A percentile compares a stretch with the other conserved stretches of the same genome.
phyloP scores from a whole-genome alignment of 2,329 filamentous ascomycete genomes.

The Fusarium sp. region DNA sequence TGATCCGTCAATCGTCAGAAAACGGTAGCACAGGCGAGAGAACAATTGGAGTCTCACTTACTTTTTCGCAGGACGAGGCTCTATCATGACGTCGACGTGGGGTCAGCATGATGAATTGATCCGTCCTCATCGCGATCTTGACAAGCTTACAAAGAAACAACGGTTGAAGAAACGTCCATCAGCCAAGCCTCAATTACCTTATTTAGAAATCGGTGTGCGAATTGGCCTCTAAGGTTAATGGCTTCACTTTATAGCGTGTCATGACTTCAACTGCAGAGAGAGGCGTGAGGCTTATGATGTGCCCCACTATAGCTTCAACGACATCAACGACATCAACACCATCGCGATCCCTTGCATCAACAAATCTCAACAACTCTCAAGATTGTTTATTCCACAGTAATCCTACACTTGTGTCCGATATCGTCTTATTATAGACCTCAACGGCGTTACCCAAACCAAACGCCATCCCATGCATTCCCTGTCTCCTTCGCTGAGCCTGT shows the following conservation, averaged over 20 bases:
- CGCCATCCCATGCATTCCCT: slow-evolving; percentile 25
- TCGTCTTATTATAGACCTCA: slow-evolving; percentile 3
- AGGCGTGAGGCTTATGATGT: slow-evolving; percentile 16
- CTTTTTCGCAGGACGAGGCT: slow-evolving; percentile 11
- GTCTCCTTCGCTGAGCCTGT: neutral
- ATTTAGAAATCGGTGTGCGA: neutral
- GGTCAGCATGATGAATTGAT: slow-evolving; percentile 39
- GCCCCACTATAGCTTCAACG: slow-evolving; percentile 9
- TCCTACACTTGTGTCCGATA: slow-evolving; percentile 32
- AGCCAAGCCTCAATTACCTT: neutral
- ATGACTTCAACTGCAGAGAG: slow-evolving; percentile 10
- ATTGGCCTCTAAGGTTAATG: neutral
- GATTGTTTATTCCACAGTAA: slow-evolving; percentile 24
- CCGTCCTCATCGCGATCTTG: slow-evolving; percentile 24
- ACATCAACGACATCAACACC: slow-evolving; percentile 14
- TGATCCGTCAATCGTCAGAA: slow-evolving; percentile 19
- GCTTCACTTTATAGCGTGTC: neutral
- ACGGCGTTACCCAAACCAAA: slow-evolving; percentile 29
- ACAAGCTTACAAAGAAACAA: slow-evolving; percentile 12
- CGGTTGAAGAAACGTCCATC: neutral
- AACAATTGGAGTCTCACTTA: slow-evolving; percentile 21
- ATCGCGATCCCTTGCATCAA: neutral
- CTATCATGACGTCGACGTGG: slow-evolving; percentile 42
- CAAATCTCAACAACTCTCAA: neutral
- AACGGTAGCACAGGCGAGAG: slow-evolving; percentile 7